phyloP scores from a whole-genome alignment of 495 filamentous ascomycete genomes.

The Penicillium dipodomyicola region DNA sequence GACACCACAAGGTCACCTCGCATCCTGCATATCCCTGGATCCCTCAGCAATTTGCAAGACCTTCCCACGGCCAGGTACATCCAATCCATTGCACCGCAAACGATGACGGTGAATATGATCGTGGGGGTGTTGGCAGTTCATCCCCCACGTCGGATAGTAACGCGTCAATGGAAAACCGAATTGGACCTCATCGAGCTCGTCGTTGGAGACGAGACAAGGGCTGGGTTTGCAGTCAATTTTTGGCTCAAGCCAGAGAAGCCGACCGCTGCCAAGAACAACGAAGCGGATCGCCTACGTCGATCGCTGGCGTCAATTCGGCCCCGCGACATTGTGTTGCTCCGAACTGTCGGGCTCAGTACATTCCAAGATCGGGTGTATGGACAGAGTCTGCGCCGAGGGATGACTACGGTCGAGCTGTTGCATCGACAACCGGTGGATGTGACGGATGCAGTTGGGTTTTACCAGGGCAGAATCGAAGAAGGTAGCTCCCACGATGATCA shows the following conservation, averaged over 20 bases:
- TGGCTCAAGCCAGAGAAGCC: slow-evolving; percentile 58
- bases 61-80: slow-evolving; percentile 71
- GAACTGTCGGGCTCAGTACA: slow-evolving; percentile 70
- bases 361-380: slow-evolving; percentile 77
- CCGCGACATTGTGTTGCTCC: slow-evolving; percentile 71
- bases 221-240: slow-evolving; percentile 79
- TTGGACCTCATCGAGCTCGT: slow-evolving; percentile 71
- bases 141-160: slow-evolving; percentile 58
- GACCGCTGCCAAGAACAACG: slow-evolving; percentile 21
- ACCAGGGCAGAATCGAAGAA: slow-evolving; percentile 19
- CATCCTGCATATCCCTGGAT: slow-evolving; percentile 25
- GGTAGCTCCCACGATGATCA: slow-evolving; percentile 39
- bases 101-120: slow-evolving; percentile 74
- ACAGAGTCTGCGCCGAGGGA: slow-evolving; percentile 64
- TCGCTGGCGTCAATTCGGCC: slow-evolving; percentile 54
- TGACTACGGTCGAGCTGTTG: slow-evolving; percentile 70
- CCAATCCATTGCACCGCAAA: slow-evolving; percentile 68
- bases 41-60: slow-evolving; percentile 62
- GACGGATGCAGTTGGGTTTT: slow-evolving; percentile 41
- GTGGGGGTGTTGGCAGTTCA: slow-evolving; percentile 73
- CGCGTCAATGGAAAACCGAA: slow-evolving; percentile 45
- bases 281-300: slow-evolving; percentile 34
- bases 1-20: slow-evolving; percentile 11
- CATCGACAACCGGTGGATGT: slow-evolving; percentile 46
- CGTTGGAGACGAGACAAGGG: slow-evolving; percentile 82